These are phyloP conservation scores for Boletus rufocinnamomeus DNA, from an alignment of 768 basidiomycete species.

Conservation along the genomic window DNA sequence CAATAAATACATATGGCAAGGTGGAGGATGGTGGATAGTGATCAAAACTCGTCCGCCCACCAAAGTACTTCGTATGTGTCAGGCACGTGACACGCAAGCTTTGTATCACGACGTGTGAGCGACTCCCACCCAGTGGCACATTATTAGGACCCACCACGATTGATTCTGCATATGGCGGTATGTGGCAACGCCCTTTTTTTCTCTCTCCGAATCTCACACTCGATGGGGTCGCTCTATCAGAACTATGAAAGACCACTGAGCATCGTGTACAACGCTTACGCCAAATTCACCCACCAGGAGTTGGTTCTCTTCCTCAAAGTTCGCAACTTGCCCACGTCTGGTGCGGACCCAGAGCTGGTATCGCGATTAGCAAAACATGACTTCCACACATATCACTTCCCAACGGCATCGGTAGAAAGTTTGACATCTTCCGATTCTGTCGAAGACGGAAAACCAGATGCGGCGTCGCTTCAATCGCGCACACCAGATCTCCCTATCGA, in stretches of 20 bases:
- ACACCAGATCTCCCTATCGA: slow-evolving; percentile 72
- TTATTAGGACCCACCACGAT: slow-evolving; percentile 3
- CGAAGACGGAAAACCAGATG: slow-evolving; percentile 24
- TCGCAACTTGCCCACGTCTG: slow-evolving; percentile 66
- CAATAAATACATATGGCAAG: neutral
- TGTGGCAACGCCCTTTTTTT: slow-evolving; percentile 17
- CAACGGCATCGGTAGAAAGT: slow-evolving; percentile 34
- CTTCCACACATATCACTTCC: slow-evolving; percentile 68
- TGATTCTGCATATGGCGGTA: slow-evolving; percentile 42
- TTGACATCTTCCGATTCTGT: slow-evolving; percentile 27
- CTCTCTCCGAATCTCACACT: slow-evolving; percentile 17
- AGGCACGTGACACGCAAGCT: slow-evolving; percentile 1
- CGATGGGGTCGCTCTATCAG: slow-evolving; percentile 21
- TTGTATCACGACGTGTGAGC: neutral
- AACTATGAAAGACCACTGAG: slow-evolving; percentile 32
- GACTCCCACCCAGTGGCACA: slow-evolving; percentile 11
- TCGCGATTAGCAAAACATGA: slow-evolving; percentile 75
- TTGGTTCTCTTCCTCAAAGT: slow-evolving; percentile 75
- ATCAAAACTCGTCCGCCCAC: no score
- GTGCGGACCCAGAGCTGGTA: slow-evolving; percentile 64
- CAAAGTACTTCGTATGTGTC: neutral
- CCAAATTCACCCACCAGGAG: slow-evolving; percentile 64
- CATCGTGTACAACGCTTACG: slow-evolving; percentile 68
- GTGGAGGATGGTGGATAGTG: neutral
- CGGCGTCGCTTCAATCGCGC: slow-evolving; percentile 36